phyloP scores from a whole-genome alignment of 768 basidiomycete species.

The Collybiopsis luxurians region DNA sequence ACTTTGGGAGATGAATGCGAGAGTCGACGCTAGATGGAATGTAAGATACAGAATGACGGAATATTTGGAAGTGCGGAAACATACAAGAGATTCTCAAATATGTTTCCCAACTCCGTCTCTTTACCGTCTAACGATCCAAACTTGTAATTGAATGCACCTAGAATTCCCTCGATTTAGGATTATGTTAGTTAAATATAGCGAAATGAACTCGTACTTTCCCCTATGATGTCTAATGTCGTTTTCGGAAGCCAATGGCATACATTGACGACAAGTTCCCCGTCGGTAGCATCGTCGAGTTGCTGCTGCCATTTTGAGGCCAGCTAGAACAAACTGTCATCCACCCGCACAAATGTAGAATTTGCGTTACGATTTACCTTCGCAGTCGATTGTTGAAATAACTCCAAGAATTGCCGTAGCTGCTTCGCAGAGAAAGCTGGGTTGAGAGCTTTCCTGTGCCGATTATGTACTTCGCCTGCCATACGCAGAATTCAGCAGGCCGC shows the following conservation, averaged over 20 bases:
- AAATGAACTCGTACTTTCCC: conserved; percentile 24
- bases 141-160: conserved; percentile 28
- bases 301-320: conserved; percentile 14
- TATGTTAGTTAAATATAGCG: too few species aligned
- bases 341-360: not conserved
- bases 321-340: not conserved
- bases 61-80: too few species aligned
- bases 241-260: conserved; percentile 23
- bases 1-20: not conserved
- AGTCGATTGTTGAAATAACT: conserved; percentile 22
- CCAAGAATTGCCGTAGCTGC: conserved; percentile 22
- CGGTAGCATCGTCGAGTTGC: not conserved
- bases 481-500: too few species aligned
- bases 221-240: conserved; percentile 33
- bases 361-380: conserved; percentile 7
- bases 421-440: conserved; percentile 27
- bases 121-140: conserved; percentile 16
- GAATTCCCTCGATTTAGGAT: too few species aligned
- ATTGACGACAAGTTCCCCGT: conserved; percentile 16
- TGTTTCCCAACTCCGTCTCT: not conserved
- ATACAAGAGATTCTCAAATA: conserved; percentile 1
- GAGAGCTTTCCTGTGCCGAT: conserved; percentile 30
- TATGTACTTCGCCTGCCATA: conserved; percentile 19
- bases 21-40: not conserved
- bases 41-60: too few species aligned